Evolutionary conservation across 2,329 filamentous ascomycete species (phyloP), one percentile per base, ranked within the genome.

Genomic region (Trichoderma koningiopsis): DNA sequence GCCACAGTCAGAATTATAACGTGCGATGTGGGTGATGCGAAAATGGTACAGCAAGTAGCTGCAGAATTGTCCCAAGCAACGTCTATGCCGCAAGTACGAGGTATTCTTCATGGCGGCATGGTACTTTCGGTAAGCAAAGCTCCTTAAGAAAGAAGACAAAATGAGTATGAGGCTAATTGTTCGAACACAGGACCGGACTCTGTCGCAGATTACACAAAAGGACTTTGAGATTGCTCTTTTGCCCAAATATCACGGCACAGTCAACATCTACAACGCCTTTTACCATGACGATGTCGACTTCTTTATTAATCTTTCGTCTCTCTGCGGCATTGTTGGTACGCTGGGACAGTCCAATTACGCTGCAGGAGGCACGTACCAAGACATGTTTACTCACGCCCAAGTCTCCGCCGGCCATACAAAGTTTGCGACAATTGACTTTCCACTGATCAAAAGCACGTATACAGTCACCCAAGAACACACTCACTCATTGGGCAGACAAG

Each of bases 261-360:
- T 74, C 73, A 81, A 81, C 70, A 71, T 81, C 1, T 78, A 81
- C 64, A 49, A 68, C 2, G 58, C 74, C 14, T 35, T 47, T 4
- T 52, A 58, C 0, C 1, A 56, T 11, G 3, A 24, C 22, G 24
- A 70, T 1, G 49, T 81, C 1, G 79, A 82, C 70, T 83, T 84
- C 73, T 83, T 81, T 70, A 62, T 79, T 52, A 71, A 79, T 40
- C 70, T 80, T 0, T 80, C 79, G 2, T 83, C 81, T 1, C 65
- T 79, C 27, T 73, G 75, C 0, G 78, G 76, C 19, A 71, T 81
- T 8, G 56, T 79, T 5, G 82, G 81, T 0, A 75, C 75, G 10
- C 69, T 75, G 4, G 75, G 74, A 0, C 82, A 84, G 61, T 75
- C 77, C 49, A 83, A 82, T 71, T 85, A 85, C 70, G 71, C 79